Base-by-base conservation (phyloP, 2,329 filamentous ascomycete genomes). In the Sphaerulina populicola region DNA sequence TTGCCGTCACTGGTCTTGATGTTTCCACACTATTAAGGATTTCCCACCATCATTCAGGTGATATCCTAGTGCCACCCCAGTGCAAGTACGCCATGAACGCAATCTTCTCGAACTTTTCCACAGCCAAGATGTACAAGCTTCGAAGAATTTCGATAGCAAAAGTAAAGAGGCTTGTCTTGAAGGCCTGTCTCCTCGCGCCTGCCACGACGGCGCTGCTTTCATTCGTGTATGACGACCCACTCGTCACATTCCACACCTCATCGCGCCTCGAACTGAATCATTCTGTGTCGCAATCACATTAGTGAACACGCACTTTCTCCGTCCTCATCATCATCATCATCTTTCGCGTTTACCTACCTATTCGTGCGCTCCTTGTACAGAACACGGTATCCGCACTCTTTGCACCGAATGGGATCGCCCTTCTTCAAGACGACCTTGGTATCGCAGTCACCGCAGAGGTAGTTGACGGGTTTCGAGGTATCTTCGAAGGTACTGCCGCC, bases 321-420 rank as follows among this genome's bases (percentile, higher is more conserved):
- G 43, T 33, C 47, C n/a, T n/a, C n/a, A 30, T 14, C 37, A 35
- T 35, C 37, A 12, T 33, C n/a, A 33, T 31, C 44, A 27, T 18
- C 18, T 30, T 15, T 23, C 49, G 73, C 85, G 71, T 69, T 27
- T 27, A 96, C 93, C 93, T 27, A 96, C 93, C 93, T 82, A 78
- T 94, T 96, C 40, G 93, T 98, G 67, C 93, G 76, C 80, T 96
- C 88, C 80, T 98, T 98, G 74, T 97, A 97, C 60, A 98, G 73
- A 55, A 98, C 89, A 59, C 93, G 83, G 65, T 95, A 93, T 6
- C 93, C 93, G 70, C 93, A 98, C 72, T 90, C 86, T 70, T 87
- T 86, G 77, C 89, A 95, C 27, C 88, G 79, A 60, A 94, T 91
- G 31, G 85, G 82, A 64, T 93, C 88, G 56, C 82, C 84, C 60